A percentile compares a stretch with the other conserved stretches of the same genome.
Evolutionary conservation across 2,329 filamentous ascomycete genomes (phyloP).

Genomic region (Sporothrix humicola): DNA sequence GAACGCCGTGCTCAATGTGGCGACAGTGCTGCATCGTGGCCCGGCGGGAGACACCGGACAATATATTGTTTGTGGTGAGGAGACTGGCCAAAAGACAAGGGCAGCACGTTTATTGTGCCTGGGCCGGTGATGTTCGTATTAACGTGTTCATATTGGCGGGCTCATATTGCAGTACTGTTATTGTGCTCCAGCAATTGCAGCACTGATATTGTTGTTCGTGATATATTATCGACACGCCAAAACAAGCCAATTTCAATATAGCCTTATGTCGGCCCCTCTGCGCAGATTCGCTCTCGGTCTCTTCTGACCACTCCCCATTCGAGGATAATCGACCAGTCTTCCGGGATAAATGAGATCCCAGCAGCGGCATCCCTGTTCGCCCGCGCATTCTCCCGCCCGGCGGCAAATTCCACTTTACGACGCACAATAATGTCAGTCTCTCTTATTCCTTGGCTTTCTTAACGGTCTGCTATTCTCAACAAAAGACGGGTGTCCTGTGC

Average conservation of each 20-base stretch:
- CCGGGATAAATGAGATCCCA: conserved; percentile 14
- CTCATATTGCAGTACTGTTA: too few species aligned
- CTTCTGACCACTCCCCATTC: background rate
- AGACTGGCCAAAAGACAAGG: background rate
- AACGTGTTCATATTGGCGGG: too few species aligned
- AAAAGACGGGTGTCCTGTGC: background rate
- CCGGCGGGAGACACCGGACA: background rate
- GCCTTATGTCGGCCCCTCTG: background rate
- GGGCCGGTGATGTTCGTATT: background rate
- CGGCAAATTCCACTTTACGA: conserved; percentile 1
- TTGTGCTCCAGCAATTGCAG: too few species aligned
- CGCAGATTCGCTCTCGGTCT: background rate
- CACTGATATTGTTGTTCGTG: too few species aligned
- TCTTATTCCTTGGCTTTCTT: too few species aligned
- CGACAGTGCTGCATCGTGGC: background rate
- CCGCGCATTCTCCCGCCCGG: conserved; percentile 6
- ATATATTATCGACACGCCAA: too few species aligned
- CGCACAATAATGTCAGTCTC: too few species aligned
- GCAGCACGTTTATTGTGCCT: conserved; percentile 8
- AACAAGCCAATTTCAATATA: background rate
- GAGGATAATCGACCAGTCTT: conserved; percentile 6
- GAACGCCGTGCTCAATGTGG: conserved; percentile 1
- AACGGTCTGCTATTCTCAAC: too few species aligned
- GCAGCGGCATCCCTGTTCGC: background rate
- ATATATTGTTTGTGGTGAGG: background rate